A percentile compares a stretch with the other conserved stretches of the same genome.
Evolutionary conservation across 441 rosid species (phyloP).

Genomic region (Daphne laureola): DNA sequence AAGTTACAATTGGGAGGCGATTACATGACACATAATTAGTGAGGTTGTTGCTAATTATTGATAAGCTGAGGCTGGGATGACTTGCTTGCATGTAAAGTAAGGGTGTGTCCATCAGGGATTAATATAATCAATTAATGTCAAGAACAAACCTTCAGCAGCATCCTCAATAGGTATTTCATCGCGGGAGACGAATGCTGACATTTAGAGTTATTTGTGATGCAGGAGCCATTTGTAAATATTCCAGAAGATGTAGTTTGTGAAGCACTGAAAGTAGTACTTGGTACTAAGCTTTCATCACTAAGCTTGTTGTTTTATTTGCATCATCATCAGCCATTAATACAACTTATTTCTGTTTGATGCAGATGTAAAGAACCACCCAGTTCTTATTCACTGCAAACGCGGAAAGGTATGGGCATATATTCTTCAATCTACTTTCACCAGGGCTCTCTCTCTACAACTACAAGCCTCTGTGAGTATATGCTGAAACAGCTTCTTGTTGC

Average conservation of each 20-base stretch:
- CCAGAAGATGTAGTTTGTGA: conserved; percentile 49
- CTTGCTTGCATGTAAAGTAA: too few species aligned
- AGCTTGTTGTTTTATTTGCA: conserved; percentile 2
- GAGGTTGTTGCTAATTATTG: too few species aligned
- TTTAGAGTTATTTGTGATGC: conserved; percentile 12
- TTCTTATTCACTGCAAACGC: conserved; percentile 57
- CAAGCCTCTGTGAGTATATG: neutral
- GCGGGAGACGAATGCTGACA: conserved; percentile 1
- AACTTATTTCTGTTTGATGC: conserved; percentile 6
- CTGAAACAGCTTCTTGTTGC: neutral
- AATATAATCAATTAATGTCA: too few species aligned
- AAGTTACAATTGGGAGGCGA: too few species aligned
- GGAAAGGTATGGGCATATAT: conserved; percentile 40
- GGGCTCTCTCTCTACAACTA: neutral
- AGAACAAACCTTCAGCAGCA: too few species aligned
- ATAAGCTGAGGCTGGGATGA: too few species aligned
- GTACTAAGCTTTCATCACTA: conserved; percentile 20
- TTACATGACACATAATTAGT: too few species aligned
- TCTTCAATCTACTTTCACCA: neutral
- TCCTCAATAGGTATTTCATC: neutral
- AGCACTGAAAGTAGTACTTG: conserved; percentile 55
- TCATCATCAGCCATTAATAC: conserved; percentile 1
- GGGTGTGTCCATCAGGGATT: too few species aligned
- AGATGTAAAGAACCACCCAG: conserved; percentile 59
- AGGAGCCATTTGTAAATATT: conserved; percentile 71